A percentile compares a stretch with the other conserved stretches of the same genome.
Conservation (phyloP, 345 rosid genomes). For the Camelina neglecta region DNA sequence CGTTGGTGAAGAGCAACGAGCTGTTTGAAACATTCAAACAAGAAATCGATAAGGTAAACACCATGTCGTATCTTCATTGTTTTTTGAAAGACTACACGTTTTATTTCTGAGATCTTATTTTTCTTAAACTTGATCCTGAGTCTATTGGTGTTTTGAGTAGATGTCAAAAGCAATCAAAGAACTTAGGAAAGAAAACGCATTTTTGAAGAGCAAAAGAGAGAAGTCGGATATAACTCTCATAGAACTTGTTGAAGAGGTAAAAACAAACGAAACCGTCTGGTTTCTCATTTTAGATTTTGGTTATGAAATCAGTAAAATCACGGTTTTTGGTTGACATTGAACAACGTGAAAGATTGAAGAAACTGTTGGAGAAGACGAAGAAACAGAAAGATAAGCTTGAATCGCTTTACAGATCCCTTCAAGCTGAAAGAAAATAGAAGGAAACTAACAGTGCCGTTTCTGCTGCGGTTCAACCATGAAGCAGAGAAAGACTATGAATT, state of each 20-base stretch:
- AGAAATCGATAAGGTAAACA: conserved; percentile 87
- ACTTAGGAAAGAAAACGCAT: conserved; percentile 80
- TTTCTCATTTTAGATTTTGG: neutral
- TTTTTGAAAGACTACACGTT: neutral
- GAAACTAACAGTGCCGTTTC: conserved; percentile 25
- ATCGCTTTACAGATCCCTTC: conserved; percentile 89
- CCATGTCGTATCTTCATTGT: conserved; percentile 4
- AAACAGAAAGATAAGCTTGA: conserved; percentile 94
- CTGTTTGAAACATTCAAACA: conserved; percentile 92
- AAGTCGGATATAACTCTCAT: conserved; percentile 76
- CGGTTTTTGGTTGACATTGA: conserved; percentile 6
- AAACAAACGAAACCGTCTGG: neutral
- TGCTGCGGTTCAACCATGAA: conserved; percentile 32
- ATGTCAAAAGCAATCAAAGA: conserved; percentile 90
- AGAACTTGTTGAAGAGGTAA: conserved; percentile 90
- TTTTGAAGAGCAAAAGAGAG: conserved; percentile 88
- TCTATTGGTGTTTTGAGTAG: conserved; percentile 46
- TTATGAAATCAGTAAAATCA: neutral
- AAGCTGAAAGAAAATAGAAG: conserved; percentile 80
- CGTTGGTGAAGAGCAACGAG: conserved; percentile 87
- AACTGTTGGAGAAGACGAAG: conserved; percentile 79
- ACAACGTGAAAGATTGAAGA: conserved; percentile 82
- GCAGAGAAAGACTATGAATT: conserved; percentile 7
- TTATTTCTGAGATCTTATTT: neutral
- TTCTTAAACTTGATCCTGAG: neutral